Conservation (phyloP, 2,329 filamentous ascomycete genomes). For the Penicillium palitans region DNA sequence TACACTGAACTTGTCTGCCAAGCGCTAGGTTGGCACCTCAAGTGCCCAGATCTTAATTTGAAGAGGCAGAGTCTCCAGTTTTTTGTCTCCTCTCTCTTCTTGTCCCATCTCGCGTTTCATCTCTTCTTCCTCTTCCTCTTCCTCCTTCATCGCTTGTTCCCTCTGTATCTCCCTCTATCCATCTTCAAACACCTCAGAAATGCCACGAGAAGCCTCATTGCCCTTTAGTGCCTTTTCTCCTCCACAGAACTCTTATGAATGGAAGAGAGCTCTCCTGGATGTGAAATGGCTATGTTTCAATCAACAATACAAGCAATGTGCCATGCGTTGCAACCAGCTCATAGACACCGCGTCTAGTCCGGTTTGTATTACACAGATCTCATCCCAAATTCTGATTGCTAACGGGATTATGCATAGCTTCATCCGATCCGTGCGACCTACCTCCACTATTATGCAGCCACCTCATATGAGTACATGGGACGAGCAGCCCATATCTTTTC, state of each 20-base stretch:
- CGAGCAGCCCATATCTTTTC: slow-evolving; percentile 50
- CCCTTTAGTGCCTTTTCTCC: slow-evolving; percentile 19
- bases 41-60: background rate
- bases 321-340: slow-evolving; percentile 33
- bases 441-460: slow-evolving; percentile 50
- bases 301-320: slow-evolving; percentile 45
- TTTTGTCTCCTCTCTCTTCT: background rate
- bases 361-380: slow-evolving; percentile 24
- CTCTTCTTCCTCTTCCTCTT: background rate
- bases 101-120: background rate
- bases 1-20: background rate
- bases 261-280: slow-evolving; percentile 34
- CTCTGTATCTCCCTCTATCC: background rate
- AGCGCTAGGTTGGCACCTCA: no score
- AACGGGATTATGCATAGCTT: slow-evolving; percentile 28
- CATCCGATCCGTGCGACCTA: slow-evolving; percentile 40
- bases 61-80: background rate
- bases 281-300: slow-evolving; percentile 41
- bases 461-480: slow-evolving; percentile 50
- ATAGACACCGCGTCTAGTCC: slow-evolving; percentile 28
- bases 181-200: background rate
- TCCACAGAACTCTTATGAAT: slow-evolving; percentile 29
- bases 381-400: background rate
- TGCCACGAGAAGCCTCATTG: slow-evolving; percentile 13
- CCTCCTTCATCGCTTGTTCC: background rate